Evolutionary conservation across 257 asterid species (phyloP), one percentile per base, ranked within the genome.

Genomic region (Misopates orontium): DNA sequence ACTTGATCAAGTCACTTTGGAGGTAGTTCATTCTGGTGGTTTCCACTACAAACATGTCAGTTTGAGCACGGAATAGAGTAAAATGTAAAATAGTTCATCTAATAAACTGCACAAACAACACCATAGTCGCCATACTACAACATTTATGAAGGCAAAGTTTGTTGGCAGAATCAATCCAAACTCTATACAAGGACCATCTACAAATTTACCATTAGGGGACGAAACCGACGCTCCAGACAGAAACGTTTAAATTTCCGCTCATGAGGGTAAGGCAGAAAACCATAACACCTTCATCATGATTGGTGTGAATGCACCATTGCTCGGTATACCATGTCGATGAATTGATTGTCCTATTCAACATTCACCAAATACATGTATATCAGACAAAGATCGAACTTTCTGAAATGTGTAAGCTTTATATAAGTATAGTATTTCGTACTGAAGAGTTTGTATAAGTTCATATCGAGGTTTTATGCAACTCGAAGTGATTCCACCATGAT

Each of bases 261-360:
- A 19, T 23, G 59, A 28, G 51, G 59, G 51, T 17, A 19, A 53
- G 66, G 70, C 66, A 58, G 56, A 24, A 67, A 49, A 73, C 1
- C 44, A 51, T 60, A 72, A 57, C 67, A 57, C 22, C 21, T 17
- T 24, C 18, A 41, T 88, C 84, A 81, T 21, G 87, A 78, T 39
- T 88, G 90, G 69, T 83, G 90, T 7, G 86, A 88, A 72, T 84
- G 87, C 80, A 80, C 67, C 82, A 92, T 54, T 22, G 98, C 96
- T 69, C 81, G 82, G 73, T 84, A 83, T 50, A 87, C 85, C 92
- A 89, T 80, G 82, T 89, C 97, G 28, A 92, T 80, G 75, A 92
- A 92, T 75, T 85, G 96, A 71, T 87, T 73, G 57, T 92, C 97
- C 98, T 91, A 58, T 58, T 3, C 14, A 57, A 57, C 23, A 61